A percentile compares a stretch with the other conserved stretches of the same genome.
Evolutionary conservation across 106 monocot species (phyloP).

Genomic region (Platanthera zijinensis): DNA sequence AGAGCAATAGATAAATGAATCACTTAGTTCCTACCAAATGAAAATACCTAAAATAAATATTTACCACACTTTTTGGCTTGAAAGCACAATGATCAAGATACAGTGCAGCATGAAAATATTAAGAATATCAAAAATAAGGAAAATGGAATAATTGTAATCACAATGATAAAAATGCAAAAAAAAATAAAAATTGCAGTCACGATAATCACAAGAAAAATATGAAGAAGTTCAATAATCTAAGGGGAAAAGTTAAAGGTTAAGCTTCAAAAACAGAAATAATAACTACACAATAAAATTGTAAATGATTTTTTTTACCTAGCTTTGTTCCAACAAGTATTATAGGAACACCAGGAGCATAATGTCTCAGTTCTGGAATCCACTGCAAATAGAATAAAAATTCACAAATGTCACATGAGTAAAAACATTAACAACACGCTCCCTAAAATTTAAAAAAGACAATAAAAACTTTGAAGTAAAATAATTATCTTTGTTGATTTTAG

Average conservation of each 20-base stretch:
- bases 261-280: not conserved
- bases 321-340: slow-evolving; percentile 77
- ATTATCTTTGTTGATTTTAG: not conserved
- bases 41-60: not conserved
- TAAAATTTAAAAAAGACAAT: not conserved
- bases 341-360: slow-evolving; percentile 68
- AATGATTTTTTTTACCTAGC: slow-evolving; percentile 25
- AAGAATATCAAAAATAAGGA: too few species aligned
- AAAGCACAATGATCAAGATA: not conserved
- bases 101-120: too few species aligned
- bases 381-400: slow-evolving; percentile 15
- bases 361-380: slow-evolving; percentile 73
- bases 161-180: not conserved
- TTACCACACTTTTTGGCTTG: not conserved
- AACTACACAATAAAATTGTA: not conserved
- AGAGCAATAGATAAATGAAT: not conserved
- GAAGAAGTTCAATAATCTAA: not conserved
- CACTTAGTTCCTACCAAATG: not conserved
- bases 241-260: not conserved
- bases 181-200: too few species aligned
- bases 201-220: not conserved
- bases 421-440: not conserved
- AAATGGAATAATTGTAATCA: not conserved
- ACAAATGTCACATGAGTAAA: not conserved
- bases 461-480: not conserved